Evolutionary conservation across 345 rosid species (phyloP).

Genomic region (Murraya koenigii): DNA sequence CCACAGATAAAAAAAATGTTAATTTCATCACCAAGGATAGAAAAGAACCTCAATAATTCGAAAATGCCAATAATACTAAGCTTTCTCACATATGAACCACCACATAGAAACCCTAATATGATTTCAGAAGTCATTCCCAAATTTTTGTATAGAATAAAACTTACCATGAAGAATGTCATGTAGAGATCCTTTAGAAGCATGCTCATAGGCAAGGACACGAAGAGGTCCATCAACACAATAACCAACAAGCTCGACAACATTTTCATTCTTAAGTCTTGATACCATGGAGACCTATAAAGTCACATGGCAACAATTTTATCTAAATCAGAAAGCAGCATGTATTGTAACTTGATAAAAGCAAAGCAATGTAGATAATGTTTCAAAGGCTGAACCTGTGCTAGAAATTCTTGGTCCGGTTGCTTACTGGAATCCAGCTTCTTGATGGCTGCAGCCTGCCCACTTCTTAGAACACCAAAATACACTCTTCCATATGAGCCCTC

Average conservation of each 20-base stretch:
- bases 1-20: neutral
- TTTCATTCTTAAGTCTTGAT: conserved; percentile 80
- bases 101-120: neutral
- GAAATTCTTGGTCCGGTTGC: conserved; percentile 85
- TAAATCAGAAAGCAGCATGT: neutral
- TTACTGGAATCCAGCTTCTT: conserved; percentile 90
- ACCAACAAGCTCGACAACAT: conserved; percentile 78
- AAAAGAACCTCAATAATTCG: neutral
- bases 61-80: neutral
- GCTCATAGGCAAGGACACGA: conserved; percentile 82
- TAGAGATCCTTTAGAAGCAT: conserved; percentile 92
- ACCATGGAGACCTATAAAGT: conserved; percentile 79
- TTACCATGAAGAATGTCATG: conserved; percentile 90
- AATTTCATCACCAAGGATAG: conserved; percentile 10
- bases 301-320: neutral
- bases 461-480: conserved; percentile 63
- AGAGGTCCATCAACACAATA: conserved; percentile 80
- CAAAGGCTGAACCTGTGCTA: conserved; percentile 60
- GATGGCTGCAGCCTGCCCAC: conserved; percentile 68
- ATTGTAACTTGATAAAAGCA: neutral
- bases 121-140: neutral
- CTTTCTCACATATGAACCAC: neutral
- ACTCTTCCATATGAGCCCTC: conserved; percentile 96
- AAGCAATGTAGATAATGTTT: conserved; percentile 20
- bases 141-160: neutral